Evolutionary conservation across 208 protist species (phyloP).

Genomic region (Trypanosoma lewisi): DNA sequence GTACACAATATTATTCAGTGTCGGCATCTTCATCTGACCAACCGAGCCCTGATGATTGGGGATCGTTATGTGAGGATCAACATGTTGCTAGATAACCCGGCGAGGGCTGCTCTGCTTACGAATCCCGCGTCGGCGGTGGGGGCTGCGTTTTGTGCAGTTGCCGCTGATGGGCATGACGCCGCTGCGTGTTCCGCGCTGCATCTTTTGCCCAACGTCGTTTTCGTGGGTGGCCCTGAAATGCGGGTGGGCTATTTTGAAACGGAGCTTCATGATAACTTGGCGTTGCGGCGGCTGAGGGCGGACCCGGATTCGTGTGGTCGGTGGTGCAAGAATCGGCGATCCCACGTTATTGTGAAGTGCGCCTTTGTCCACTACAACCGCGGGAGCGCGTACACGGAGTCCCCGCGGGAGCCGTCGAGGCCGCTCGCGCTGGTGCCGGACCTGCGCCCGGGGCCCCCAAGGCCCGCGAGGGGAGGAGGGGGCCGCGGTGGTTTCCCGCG

Average conservation of each 20-base stretch:
- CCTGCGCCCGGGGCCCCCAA: slow-evolving; percentile 45
- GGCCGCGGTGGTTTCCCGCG: slow-evolving; percentile 27
- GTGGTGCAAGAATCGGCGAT: slow-evolving; percentile 57
- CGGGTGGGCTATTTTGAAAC: slow-evolving; percentile 69
- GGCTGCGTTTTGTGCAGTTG: slow-evolving; percentile 43
- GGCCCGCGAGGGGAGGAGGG: neutral
- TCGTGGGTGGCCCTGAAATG: slow-evolving; percentile 53
- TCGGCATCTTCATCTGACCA: slow-evolving; percentile 55
- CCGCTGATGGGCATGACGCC: slow-evolving; percentile 26
- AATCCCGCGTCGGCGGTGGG: slow-evolving; percentile 34
- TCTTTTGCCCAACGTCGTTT: slow-evolving; percentile 61
- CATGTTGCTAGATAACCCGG: slow-evolving; percentile 69
- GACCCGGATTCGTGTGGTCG: slow-evolving; percentile 53
- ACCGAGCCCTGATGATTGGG: slow-evolving; percentile 55
- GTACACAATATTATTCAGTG: slow-evolving; percentile 69
- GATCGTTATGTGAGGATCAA: slow-evolving; percentile 74
- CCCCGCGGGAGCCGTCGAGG: slow-evolving; percentile 36
- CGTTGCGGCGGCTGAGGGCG: slow-evolving; percentile 38
- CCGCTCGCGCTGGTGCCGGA: slow-evolving; percentile 56
- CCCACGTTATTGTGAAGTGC: slow-evolving; percentile 75
- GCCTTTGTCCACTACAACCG: slow-evolving; percentile 69
- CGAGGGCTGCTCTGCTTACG: slow-evolving; percentile 41
- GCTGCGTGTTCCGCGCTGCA: slow-evolving; percentile 54
- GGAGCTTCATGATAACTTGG: slow-evolving; percentile 71
- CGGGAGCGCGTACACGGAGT: slow-evolving; percentile 53